Conservation (phyloP, 2,329 filamentous ascomycete genomes). For the Scedosporium boydii region DNA sequence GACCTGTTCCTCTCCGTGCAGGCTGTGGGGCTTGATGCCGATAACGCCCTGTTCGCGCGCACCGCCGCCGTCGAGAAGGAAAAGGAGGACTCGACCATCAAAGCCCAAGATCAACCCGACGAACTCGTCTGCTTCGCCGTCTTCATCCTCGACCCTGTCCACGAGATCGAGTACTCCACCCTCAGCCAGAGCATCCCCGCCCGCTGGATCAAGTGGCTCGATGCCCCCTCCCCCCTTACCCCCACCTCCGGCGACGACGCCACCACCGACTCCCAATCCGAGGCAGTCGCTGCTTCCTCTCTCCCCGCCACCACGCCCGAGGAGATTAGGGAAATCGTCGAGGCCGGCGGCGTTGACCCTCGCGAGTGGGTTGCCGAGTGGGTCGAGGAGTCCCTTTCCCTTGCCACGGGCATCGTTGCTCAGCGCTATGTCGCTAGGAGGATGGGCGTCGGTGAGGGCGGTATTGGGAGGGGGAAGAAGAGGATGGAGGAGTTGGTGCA, state of each 20-base stretch:
- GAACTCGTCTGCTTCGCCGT: conserved; percentile 65
- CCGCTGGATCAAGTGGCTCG: conserved; percentile 86
- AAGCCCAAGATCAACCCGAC: conserved; percentile 44
- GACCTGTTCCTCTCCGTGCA: conserved; percentile 96
- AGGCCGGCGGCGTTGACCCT: conserved; percentile 68
- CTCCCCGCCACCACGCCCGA: conserved; percentile 45
- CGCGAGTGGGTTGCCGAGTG: conserved; percentile 96
- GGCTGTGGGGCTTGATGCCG: conserved; percentile 59
- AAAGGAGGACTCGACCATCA: conserved; percentile 41
- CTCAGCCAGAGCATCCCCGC: conserved; percentile 75
- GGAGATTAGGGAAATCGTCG: conserved; percentile 80
- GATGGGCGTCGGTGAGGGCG: conserved; percentile 90
- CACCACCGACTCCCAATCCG: conserved; percentile 30
- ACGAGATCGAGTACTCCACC: conserved; percentile 78
- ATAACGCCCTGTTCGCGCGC: conserved; percentile 59
- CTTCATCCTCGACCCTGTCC: conserved; percentile 78
- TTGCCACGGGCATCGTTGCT: conserved; percentile 77
- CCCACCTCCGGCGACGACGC: conserved; percentile 41
- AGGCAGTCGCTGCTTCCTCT: conserved; percentile 21
- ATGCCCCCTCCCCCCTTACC: conserved; percentile 55
- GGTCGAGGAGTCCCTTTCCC: conserved; percentile 76
- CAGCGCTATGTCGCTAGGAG: conserved; percentile 89
- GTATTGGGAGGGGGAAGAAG: conserved; percentile 52
- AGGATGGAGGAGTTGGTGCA: conserved; percentile 45
- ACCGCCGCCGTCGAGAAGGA: conserved; percentile 42